A percentile compares a stretch with the other conserved stretches of the same genome.
Conservation (phyloP, 1,284 basidiomycete species). For the Rhodotorula sp. region DNA sequence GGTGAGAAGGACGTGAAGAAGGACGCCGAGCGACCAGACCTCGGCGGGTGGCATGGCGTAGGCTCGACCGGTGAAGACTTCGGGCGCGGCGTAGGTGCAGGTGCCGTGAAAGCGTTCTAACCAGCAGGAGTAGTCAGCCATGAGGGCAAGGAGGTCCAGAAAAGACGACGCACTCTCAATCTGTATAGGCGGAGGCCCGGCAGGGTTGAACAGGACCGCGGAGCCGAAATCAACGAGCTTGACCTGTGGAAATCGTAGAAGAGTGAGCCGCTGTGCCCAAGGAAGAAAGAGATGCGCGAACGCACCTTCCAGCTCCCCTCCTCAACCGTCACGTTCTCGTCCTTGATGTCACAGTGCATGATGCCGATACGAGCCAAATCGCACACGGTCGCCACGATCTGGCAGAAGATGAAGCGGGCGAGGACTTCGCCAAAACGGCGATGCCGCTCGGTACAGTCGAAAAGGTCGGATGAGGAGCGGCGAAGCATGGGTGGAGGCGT, state of each 20-base stretch:
- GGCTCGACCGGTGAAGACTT: slow-evolving; percentile 69
- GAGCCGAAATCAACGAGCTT: slow-evolving; percentile 92
- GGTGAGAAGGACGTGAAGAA: slow-evolving; percentile 78
- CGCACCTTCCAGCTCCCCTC: slow-evolving; percentile 2
- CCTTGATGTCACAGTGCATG: slow-evolving; percentile 49
- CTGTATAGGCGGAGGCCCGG: slow-evolving; percentile 12
- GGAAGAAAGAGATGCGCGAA: neutral
- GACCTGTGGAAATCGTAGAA: slow-evolving; percentile 53
- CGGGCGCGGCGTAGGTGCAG: slow-evolving; percentile 64
- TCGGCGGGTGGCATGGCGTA: slow-evolving; percentile 69
- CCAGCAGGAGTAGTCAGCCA: slow-evolving; percentile 42
- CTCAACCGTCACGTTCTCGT: slow-evolving; percentile 56
- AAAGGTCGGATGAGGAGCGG: slow-evolving; percentile 79
- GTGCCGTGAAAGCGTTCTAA: slow-evolving; percentile 68
- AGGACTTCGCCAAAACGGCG: slow-evolving; percentile 71
- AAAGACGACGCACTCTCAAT: slow-evolving; percentile 22
- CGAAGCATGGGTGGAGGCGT: slow-evolving; percentile 49
- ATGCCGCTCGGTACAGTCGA: slow-evolving; percentile 87
- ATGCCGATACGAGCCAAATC: slow-evolving; percentile 46
- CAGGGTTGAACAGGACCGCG: slow-evolving; percentile 69
- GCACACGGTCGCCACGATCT: slow-evolving; percentile 47
- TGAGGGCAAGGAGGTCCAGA: slow-evolving; percentile 2
- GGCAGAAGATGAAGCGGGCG: slow-evolving; percentile 54
- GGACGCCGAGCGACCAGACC: slow-evolving; percentile 83
- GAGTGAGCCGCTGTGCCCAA: slow-evolving; percentile 14